Evolutionary conservation across 352 stramenopile genomes (phyloP).

Genomic region (Phytophthora kernoviae): DNA sequence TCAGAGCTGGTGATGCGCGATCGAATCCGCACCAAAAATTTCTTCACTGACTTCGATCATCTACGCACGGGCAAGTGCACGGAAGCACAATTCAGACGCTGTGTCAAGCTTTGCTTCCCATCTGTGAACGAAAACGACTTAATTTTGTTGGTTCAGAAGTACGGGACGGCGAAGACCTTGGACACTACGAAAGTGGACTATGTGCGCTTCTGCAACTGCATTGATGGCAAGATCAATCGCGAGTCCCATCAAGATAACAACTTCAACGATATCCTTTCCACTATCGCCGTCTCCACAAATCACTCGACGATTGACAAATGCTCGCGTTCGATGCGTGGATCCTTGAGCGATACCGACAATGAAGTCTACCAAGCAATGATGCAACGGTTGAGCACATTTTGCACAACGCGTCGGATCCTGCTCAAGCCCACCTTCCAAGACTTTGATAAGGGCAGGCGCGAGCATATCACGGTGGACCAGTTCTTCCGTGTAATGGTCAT

Average conservation of each 20-base stretch:
- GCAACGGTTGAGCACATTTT: slow-evolving; percentile 64
- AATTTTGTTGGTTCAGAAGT: slow-evolving; percentile 64
- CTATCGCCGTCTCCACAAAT: slow-evolving; percentile 37
- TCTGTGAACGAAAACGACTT: slow-evolving; percentile 68
- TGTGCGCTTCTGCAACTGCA: slow-evolving; percentile 68
- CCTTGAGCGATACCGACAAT: slow-evolving; percentile 51
- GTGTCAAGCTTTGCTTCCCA: slow-evolving; percentile 78
- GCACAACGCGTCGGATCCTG: slow-evolving; percentile 61
- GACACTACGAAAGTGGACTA: slow-evolving; percentile 77
- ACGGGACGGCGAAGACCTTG: slow-evolving; percentile 39
- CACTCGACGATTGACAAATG: slow-evolving; percentile 48
- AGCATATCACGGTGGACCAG: slow-evolving; percentile 83
- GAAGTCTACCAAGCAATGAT: slow-evolving; percentile 58
- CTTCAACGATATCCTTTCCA: slow-evolving; percentile 52
- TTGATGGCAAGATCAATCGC: slow-evolving; percentile 51
- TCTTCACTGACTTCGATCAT: slow-evolving; percentile 85
- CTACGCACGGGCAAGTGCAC: slow-evolving; percentile 78
- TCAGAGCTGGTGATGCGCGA: slow-evolving; percentile 67
- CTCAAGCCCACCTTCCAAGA: slow-evolving; percentile 86
- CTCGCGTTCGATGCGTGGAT: slow-evolving; percentile 65
- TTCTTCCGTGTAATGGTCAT: slow-evolving; percentile 84
- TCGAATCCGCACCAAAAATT: slow-evolving; percentile 84
- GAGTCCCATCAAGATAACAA: slow-evolving; percentile 43
- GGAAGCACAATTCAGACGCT: slow-evolving; percentile 79
- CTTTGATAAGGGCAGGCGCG: slow-evolving; percentile 75